Conservation (phyloP, 805 yeast species). For the Ogataea nitratoaversa region DNA sequence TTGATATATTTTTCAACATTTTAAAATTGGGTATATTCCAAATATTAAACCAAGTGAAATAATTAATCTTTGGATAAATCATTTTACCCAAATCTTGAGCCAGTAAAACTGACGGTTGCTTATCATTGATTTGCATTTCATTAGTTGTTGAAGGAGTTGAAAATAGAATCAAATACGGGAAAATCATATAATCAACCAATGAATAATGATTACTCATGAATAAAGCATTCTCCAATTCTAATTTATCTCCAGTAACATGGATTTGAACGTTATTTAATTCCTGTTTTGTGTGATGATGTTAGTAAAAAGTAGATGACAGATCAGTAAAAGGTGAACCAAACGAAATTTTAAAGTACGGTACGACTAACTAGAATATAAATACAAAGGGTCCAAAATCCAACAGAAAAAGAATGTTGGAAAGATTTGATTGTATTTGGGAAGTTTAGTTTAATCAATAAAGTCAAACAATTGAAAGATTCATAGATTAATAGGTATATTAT, state of each 20-base stretch:
- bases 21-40: slow-evolving; percentile 58
- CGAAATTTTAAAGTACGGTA: too few relatives aligned
- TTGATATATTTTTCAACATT: slow-evolving; percentile 42
- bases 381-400: slow-evolving; percentile 32
- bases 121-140: slow-evolving; percentile 6
- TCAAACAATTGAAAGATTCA: slow-evolving; percentile 11
- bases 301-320: neutral
- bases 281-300: slow-evolving; percentile 15
- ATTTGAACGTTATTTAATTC: slow-evolving; percentile 36
- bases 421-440: slow-evolving; percentile 20
- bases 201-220: slow-evolving; percentile 61
- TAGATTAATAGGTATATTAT: slow-evolving; percentile 15
- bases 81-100: slow-evolving; percentile 26
- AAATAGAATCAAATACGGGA: slow-evolving; percentile 37
- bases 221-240: slow-evolving; percentile 34
- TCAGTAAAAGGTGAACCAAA: too few relatives aligned
- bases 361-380: slow-evolving; percentile 25
- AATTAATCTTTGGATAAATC: slow-evolving; percentile 43
- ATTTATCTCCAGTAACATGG: slow-evolving; percentile 39
- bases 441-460: slow-evolving; percentile 15
- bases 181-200: slow-evolving; percentile 57
- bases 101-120: slow-evolving; percentile 16
- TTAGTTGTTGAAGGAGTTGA: slow-evolving; percentile 11
- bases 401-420: slow-evolving; percentile 21
- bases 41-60: slow-evolving; percentile 66